Percentiles rank a stretch among this genome's conserved stretches.
These are phyloP conservation scores for Leccinum rimulosum DNA, from an alignment of 768 basidiomycete genomes.

Conservation along the genomic window DNA sequence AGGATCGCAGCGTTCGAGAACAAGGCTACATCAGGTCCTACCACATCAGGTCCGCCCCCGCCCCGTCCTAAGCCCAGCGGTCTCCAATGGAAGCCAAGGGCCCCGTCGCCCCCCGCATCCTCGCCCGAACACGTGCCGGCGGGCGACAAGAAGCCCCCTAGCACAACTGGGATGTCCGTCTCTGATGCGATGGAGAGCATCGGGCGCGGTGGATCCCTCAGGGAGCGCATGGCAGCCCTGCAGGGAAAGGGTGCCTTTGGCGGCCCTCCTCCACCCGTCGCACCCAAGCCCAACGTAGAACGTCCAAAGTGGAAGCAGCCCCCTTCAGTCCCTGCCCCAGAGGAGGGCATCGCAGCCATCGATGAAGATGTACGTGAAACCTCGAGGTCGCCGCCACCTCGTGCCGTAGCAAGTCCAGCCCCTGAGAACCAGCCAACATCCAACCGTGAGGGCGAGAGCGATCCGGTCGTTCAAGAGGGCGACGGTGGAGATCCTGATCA, in stretches of 20 bases:
- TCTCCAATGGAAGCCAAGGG: constrained; percentile 71
- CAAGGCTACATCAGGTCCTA: constrained; percentile 34
- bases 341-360: constrained; percentile 23
- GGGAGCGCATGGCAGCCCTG: constrained; percentile 93
- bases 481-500: constrained; percentile 40
- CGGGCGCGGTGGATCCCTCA: constrained; percentile 73
- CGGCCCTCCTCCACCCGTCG: constrained; percentile 43
- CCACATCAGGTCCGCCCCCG: constrained; percentile 27
- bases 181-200: constrained; percentile 89
- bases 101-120: constrained; percentile 38
- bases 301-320: constrained; percentile 90
- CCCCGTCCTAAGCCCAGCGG: constrained; percentile 57
- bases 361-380: constrained; percentile 23
- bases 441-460: constrained; percentile 33
- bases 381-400: constrained; percentile 38
- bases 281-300: constrained; percentile 50
- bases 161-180: constrained; percentile 62
- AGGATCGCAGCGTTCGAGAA: constrained; percentile 88
- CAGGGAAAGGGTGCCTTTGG: constrained; percentile 84
- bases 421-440: constrained; percentile 13
- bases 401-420: constrained; percentile 14
- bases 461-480: constrained; percentile 21
- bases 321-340: constrained; percentile 46
- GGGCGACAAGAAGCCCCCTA: constrained; percentile 22
- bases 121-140: constrained; percentile 12